Evolutionary conservation across 208 protist species (phyloP).

Genomic region (Acanthamoeba royreba): DNA sequence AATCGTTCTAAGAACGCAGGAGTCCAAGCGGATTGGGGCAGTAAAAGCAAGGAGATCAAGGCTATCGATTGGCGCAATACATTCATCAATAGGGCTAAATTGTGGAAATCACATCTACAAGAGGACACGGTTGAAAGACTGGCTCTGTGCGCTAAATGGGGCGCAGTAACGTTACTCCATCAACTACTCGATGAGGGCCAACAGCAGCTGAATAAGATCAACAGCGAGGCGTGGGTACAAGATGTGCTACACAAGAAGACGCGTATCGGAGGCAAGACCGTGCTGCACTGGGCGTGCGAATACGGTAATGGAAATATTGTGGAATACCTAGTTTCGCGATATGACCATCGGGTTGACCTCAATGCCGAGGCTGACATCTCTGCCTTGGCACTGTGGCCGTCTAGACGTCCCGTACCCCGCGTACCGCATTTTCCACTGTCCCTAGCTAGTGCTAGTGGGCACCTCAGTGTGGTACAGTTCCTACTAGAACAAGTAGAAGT

Average conservation of each 20-base stretch:
- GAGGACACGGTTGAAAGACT: background rate
- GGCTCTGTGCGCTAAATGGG: background rate
- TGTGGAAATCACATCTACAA: background rate
- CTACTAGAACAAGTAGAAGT: background rate
- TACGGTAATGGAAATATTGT: background rate
- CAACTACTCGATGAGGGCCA: background rate
- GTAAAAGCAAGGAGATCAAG: background rate
- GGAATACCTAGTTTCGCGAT: background rate
- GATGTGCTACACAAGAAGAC: background rate
- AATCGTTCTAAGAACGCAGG: background rate
- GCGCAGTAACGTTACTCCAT: background rate
- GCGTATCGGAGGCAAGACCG: background rate
- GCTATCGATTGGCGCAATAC: background rate
- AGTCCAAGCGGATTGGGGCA: background rate
- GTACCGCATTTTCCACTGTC: background rate
- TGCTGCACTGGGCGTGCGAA: background rate
- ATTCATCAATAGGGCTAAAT: background rate
- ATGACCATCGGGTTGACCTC: background rate
- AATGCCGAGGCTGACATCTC: background rate
- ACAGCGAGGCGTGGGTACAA: background rate
- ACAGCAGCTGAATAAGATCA: background rate
- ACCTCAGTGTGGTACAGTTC: background rate
- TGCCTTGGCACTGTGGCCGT: background rate
- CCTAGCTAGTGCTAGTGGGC: background rate
- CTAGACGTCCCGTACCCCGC: background rate